Evolutionary conservation across 2,329 filamentous ascomycete genomes (phyloP), one percentile per base, ranked within the genome.

Genomic region (Emergomyces pasteurianus): DNA sequence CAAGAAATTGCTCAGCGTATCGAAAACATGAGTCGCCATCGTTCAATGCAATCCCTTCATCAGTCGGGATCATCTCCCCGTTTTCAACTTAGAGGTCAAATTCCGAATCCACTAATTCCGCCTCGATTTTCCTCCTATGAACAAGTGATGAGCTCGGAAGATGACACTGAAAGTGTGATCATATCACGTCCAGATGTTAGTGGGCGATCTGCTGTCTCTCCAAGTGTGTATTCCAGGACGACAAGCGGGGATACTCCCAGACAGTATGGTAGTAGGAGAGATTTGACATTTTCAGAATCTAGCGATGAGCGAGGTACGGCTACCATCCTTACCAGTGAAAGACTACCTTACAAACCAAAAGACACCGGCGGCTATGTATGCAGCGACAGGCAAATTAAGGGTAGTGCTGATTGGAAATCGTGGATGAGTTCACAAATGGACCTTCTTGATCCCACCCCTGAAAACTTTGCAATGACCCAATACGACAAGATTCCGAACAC

Each of bases 141-240:
- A 42, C 47, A 43, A 28, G 54, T 21, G 26, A 46, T 46, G 42
- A 49, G 50, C 53, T 59, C 60, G 50, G 60, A 64, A 26, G 63
- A 65, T 49, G 61, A 64, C 28, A 61, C 60, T 23, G 60, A 47
- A 9, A 66, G 61, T 49, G 59, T 67, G 14, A 63, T 67, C 5
- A 55, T 66, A 16, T 52, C 47, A 50, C 58, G 58, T 12, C 52
- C 60, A 4, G 16, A 28, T 53, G 8, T 47, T 46, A 23, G 54
- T n/a, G 42, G 53, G 9, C 46, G 31, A 26, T 60, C n/a, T 56
- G 63, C 58, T 61, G 61, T 58, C 56, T 71, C 69, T 34, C 70
- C 69, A 14, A 74, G 72, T 58, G 63, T 73, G 26, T 74, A 74
- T 62, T 73, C 72, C 4, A 65, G 68, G 60, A 69, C 68, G 26